Conservation (phyloP, 805 yeast genomes). For the Jamesozyma rosinii region DNA sequence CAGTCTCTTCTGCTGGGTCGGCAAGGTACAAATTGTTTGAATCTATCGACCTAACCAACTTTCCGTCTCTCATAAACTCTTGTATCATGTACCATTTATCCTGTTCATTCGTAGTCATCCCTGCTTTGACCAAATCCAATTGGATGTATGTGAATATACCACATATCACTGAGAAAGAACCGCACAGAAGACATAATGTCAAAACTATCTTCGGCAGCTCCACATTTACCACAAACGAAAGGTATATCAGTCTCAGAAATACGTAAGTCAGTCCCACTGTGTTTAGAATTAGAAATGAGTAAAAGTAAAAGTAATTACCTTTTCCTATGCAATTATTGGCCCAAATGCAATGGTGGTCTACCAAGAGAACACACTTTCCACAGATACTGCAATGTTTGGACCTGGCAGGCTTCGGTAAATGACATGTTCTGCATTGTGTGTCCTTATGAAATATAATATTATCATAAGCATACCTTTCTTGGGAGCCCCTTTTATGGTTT, state of each 20-base stretch:
- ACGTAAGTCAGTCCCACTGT: conserved; percentile 38
- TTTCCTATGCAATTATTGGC: conserved; percentile 68
- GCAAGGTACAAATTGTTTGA: conserved; percentile 14
- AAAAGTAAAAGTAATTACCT: conserved; percentile 53
- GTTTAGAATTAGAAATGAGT: conserved; percentile 46
- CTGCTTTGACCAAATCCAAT: conserved; percentile 44
- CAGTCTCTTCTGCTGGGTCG: conserved; percentile 4
- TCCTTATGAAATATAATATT: conserved; percentile 43
- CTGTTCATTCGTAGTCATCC: conserved; percentile 68
- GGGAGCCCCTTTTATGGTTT: conserved; percentile 1
- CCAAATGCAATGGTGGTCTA: conserved; percentile 72
- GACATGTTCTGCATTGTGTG: conserved; percentile 49
- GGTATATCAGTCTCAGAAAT: conserved; percentile 18
- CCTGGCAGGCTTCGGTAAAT: conserved; percentile 56
- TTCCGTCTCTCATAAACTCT: conserved; percentile 37
- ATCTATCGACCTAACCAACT: conserved; percentile 20
- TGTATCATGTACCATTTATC: conserved; percentile 64
- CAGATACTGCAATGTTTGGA: conserved; percentile 70
- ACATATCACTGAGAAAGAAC: conserved; percentile 36
- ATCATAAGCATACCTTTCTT: conserved; percentile 34
- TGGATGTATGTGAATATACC: conserved; percentile 39
- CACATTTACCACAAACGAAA: conserved; percentile 3
- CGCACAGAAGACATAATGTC: conserved; percentile 38
- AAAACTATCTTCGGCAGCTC: conserved; percentile 20
- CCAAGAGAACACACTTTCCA: conserved; percentile 49